Evolutionary conservation across 2,329 filamentous ascomycete species (phyloP).

Genomic region (Talaromyces piceae): DNA sequence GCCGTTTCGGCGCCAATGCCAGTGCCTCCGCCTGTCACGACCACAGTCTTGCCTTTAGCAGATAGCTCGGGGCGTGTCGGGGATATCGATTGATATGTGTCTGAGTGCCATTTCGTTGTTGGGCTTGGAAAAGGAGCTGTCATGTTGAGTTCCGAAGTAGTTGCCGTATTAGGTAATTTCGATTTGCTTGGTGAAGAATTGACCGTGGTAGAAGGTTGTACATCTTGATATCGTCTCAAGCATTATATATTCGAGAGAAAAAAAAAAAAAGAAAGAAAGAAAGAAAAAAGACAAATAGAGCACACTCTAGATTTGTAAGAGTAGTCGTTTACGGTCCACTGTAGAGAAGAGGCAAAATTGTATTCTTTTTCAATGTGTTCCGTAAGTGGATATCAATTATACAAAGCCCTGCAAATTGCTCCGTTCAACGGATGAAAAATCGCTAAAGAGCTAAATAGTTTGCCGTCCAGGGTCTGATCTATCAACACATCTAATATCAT

Average conservation of each 20-base stretch:
- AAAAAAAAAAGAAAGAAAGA: not conserved
- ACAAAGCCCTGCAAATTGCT: too few species aligned
- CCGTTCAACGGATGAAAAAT: too few species aligned
- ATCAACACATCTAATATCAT: too few species aligned
- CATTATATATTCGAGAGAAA: not conserved
- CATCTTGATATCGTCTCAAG: too few species aligned
- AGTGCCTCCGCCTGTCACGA: constrained; percentile 40
- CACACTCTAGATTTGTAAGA: too few species aligned
- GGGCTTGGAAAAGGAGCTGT: constrained; percentile 32
- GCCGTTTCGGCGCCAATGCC: constrained; percentile 42
- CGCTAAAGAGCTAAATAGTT: too few species aligned
- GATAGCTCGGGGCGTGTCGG: constrained; percentile 36
- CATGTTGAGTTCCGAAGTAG: constrained; percentile 13
- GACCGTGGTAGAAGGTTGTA: not conserved
- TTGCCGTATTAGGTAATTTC: not conserved
- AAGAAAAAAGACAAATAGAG: too few species aligned
- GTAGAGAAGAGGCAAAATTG: too few species aligned
- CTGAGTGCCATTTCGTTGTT: constrained; percentile 23
- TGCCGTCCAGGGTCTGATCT: too few species aligned
- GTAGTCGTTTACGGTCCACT: too few species aligned
- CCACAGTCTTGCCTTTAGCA: constrained; percentile 31
- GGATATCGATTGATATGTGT: constrained; percentile 24
- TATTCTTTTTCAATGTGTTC: too few species aligned
- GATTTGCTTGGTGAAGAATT: not conserved
- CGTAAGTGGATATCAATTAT: too few species aligned